These are phyloP conservation scores for Pyrenula aspistea DNA, from an alignment of 495 filamentous ascomycete genomes.

Conservation along the genomic window DNA sequence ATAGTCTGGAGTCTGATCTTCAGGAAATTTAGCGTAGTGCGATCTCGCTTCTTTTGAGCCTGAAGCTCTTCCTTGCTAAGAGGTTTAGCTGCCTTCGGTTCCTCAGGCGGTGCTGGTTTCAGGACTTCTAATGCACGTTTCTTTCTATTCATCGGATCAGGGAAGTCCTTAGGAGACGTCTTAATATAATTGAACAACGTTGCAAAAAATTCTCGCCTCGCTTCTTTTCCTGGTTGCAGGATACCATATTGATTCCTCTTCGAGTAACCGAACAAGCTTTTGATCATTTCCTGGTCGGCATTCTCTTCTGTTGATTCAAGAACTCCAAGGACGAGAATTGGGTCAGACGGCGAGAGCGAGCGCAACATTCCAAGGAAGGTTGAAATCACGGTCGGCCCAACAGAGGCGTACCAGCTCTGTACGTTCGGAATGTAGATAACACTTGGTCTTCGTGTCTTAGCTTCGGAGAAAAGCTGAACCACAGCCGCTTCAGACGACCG, in stretches of 20 bases:
- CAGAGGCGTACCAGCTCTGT: slow-evolving; percentile 69
- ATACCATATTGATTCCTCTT: slow-evolving; percentile 63
- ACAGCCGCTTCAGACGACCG: slow-evolving; percentile 76
- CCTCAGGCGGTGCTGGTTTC: slow-evolving; percentile 59
- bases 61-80: slow-evolving; percentile 65
- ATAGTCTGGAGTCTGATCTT: slow-evolving; percentile 82
- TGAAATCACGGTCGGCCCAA: slow-evolving; percentile 53
- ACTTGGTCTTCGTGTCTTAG: slow-evolving; percentile 86
- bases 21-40: slow-evolving; percentile 65
- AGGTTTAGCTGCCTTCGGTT: slow-evolving; percentile 39
- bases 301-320: slow-evolving; percentile 48
- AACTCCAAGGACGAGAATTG: slow-evolving; percentile 74
- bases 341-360: slow-evolving; percentile 73
- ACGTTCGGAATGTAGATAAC: slow-evolving; percentile 90
- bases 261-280: slow-evolving; percentile 75
- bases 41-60: slow-evolving; percentile 68
- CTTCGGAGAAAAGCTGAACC: slow-evolving; percentile 80
- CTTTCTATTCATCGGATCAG: slow-evolving; percentile 72
- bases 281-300: slow-evolving; percentile 48
- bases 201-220: slow-evolving; percentile 65
- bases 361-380: slow-evolving; percentile 71
- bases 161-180: slow-evolving; percentile 72
- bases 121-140: slow-evolving; percentile 69
- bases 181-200: slow-evolving; percentile 60
- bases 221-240: slow-evolving; percentile 45